phyloP scores from a whole-genome alignment of 1,284 basidiomycete species.

The Mrakiaceae sp. region DNA sequence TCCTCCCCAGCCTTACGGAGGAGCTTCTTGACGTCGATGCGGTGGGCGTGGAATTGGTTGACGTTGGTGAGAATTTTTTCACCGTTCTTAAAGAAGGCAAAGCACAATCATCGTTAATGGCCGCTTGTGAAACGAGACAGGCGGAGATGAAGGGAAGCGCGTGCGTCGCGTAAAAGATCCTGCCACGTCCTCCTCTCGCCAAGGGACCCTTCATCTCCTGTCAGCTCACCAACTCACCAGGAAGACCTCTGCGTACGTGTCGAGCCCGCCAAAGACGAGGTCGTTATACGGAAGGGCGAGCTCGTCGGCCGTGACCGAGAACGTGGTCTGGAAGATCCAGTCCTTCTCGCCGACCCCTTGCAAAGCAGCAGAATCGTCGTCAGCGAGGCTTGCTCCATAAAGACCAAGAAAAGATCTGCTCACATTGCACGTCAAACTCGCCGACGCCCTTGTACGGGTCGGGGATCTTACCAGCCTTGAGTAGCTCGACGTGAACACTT shows the following conservation, averaged over 20 bases:
- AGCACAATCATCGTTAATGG: no score
- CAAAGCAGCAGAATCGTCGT: background rate
- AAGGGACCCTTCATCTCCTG: no score
- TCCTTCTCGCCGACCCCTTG: conserved; percentile 73
- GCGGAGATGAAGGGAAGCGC: background rate
- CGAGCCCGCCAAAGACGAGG: conserved; percentile 73
- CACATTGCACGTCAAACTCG: conserved; percentile 82
- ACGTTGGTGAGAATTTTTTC: conserved; percentile 51
- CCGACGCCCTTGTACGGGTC: conserved; percentile 65
- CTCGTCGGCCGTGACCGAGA: conserved; percentile 45
- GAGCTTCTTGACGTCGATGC: conserved; percentile 48
- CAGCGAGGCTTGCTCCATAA: background rate
- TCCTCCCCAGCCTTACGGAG: conserved; percentile 25
- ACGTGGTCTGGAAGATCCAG: conserved; percentile 69
- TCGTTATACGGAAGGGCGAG: conserved; percentile 46
- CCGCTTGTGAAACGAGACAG: background rate
- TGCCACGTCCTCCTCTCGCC: no score
- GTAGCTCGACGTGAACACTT: conserved; percentile 70
- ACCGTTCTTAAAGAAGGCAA: conserved; percentile 48
- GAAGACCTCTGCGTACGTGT: conserved; percentile 63
- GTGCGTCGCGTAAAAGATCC: no score
- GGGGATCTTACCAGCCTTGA: conserved; percentile 56
- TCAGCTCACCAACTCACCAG: conserved; percentile 43
- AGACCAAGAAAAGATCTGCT: background rate
- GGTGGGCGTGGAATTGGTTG: conserved; percentile 68